Conservation (phyloP, 2,329 filamentous ascomycete species). For the Aspergillus nomiae region DNA sequence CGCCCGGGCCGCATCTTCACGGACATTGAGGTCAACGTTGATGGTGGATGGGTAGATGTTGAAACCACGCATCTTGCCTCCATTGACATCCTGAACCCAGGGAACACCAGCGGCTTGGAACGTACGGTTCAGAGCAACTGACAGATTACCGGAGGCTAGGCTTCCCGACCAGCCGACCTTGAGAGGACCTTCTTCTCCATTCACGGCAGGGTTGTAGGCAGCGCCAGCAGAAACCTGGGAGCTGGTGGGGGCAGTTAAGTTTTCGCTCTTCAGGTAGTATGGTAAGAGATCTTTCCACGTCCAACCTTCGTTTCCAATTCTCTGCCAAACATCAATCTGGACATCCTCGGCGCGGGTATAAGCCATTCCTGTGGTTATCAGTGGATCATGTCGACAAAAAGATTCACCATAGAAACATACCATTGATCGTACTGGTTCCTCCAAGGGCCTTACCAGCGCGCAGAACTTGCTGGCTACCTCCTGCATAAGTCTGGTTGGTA, state of each 20-base stretch:
- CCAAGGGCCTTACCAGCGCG: conserved; percentile 48
- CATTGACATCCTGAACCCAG: conserved; percentile 48
- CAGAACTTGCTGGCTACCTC: conserved; percentile 34
- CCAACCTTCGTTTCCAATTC: conserved; percentile 35
- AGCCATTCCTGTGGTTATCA: conserved; percentile 34
- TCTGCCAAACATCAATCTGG: conserved; percentile 43
- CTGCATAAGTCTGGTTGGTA: conserved; percentile 44
- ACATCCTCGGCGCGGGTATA: conserved; percentile 40
- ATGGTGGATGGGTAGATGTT: conserved; percentile 46
- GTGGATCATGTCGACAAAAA: neutral
- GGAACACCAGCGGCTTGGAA: conserved; percentile 40
- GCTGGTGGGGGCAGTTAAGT: conserved; percentile 27
- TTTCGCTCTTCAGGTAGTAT: conserved; percentile 35
- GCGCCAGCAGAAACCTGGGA: conserved; percentile 28
- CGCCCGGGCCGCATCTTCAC: conserved; percentile 52
- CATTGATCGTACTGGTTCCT: conserved; percentile 50
- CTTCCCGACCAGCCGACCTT: conserved; percentile 29
- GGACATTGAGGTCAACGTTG: conserved; percentile 39
- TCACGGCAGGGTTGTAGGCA: conserved; percentile 28
- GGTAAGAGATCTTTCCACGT: conserved; percentile 34
- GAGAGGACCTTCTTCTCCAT: conserved; percentile 33
- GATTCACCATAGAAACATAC: conserved; percentile 15
- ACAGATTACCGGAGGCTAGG: conserved; percentile 27
- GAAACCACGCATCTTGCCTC: conserved; percentile 49
- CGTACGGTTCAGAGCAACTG: conserved; percentile 40